Evolutionary conservation across 805 yeast genomes (phyloP).

Genomic region (Suhomyces pyralidae): DNA sequence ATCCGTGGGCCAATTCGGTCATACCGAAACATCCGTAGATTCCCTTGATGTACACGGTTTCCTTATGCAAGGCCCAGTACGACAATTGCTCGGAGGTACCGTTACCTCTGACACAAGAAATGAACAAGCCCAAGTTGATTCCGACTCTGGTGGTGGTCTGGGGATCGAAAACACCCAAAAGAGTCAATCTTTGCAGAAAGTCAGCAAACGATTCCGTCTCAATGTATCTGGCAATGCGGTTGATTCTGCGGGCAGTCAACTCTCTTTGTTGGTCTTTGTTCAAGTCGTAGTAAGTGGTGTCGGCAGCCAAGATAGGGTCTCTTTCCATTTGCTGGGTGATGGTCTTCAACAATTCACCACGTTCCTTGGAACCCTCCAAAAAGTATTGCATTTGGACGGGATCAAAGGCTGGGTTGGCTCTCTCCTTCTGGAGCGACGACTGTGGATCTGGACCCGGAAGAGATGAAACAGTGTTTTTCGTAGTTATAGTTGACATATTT

Average conservation of each 20-base stretch:
- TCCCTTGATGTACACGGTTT: conserved; percentile 32
- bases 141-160: conserved; percentile 36
- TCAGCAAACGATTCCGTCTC: conserved; percentile 31
- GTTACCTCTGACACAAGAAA: conserved; percentile 39
- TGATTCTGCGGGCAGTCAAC: conserved; percentile 32
- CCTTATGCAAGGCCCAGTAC: conserved; percentile 36
- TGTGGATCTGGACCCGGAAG: conserved; percentile 17
- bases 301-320: conserved; percentile 34
- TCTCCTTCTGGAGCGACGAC: conserved; percentile 23
- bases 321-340: conserved; percentile 36
- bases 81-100: conserved; percentile 39
- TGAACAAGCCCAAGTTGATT: conserved; percentile 39
- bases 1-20: conserved; percentile 85
- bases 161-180: conserved; percentile 38
- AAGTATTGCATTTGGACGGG: conserved; percentile 40
- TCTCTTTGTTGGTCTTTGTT: conserved; percentile 28
- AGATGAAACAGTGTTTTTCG: conserved; percentile 2
- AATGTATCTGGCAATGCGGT: conserved; percentile 33
- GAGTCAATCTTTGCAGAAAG: conserved; percentile 33
- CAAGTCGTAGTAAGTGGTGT: conserved; percentile 31
- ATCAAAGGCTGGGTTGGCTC: conserved; percentile 30
- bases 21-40: conserved; percentile 84
- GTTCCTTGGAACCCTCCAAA: conserved; percentile 40
- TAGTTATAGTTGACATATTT: not conserved
- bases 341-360: conserved; percentile 25